These are phyloP conservation scores for Neurospora intermedia DNA, from an alignment of 495 filamentous ascomycete species.

Conservation along the genomic window DNA sequence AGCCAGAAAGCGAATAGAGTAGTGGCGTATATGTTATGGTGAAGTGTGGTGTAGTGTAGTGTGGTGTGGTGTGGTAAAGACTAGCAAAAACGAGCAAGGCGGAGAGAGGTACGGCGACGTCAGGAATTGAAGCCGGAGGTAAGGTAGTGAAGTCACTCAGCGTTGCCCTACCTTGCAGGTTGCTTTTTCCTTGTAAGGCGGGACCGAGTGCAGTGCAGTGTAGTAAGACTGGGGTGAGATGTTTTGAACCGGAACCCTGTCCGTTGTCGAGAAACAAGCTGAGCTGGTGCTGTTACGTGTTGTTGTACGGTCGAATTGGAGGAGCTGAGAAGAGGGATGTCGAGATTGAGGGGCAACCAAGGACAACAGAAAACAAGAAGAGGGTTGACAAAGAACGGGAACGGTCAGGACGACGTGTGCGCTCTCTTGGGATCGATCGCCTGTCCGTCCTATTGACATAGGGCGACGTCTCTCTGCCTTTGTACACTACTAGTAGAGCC, in stretches of 20 bases:
- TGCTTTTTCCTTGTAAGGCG: not conserved
- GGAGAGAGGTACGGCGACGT: not conserved
- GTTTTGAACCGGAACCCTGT: not conserved
- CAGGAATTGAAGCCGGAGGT: not conserved
- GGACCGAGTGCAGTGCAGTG: not conserved
- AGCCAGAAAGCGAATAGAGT: not conserved
- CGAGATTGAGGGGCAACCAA: not conserved
- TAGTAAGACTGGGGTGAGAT: not conserved
- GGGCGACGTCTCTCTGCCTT: not conserved
- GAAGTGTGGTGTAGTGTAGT: not conserved
- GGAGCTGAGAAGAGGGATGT: not conserved
- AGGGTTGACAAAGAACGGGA: not conserved
- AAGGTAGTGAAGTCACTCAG: not conserved
- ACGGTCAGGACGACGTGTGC: not conserved
- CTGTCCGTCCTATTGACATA: not conserved
- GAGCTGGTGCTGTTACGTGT: not conserved
- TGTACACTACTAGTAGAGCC: not conserved
- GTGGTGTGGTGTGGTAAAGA: not conserved
- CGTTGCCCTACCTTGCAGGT: not conserved
- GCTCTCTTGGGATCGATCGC: not conserved
- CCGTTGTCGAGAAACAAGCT: not conserved
- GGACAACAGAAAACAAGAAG: not conserved
- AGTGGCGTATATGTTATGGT: not conserved
- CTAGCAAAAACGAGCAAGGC: not conserved
- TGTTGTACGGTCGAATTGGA: not conserved